Evolutionary conservation across 225 moss, liverwort and hornwort species (phyloP).

Genomic region (Bryoerythrophyllum caledonicum): DNA sequence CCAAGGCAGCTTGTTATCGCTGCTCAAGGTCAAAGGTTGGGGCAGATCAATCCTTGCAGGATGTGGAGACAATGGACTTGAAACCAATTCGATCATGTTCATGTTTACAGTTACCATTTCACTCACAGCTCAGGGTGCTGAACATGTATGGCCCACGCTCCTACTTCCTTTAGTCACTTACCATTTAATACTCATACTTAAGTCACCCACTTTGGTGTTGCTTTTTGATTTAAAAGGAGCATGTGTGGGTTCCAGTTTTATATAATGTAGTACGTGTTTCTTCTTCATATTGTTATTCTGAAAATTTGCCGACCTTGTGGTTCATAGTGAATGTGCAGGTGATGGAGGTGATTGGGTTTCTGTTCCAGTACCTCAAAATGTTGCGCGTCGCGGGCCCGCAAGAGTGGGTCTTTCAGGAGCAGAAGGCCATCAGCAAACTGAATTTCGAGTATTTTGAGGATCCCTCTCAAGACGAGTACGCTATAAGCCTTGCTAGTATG

Average conservation of each 20-base stretch:
- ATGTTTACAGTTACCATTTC: slow-evolving; percentile 62
- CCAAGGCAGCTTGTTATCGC: slow-evolving; percentile 72
- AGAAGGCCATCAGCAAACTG: slow-evolving; percentile 46
- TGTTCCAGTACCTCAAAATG: slow-evolving; percentile 65
- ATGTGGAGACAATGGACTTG: slow-evolving; percentile 74
- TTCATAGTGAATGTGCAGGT: slow-evolving; percentile 49
- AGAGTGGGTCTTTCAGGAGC: slow-evolving; percentile 61
- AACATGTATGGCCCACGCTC: slow-evolving; percentile 49
- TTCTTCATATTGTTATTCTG: slow-evolving; percentile 20
- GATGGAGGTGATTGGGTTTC: slow-evolving; percentile 68
- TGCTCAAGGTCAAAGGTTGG: slow-evolving; percentile 67
- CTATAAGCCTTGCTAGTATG: slow-evolving; percentile 54
- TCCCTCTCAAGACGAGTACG: slow-evolving; percentile 42
- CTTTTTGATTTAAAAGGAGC: not conserved
- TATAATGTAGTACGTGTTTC: slow-evolving; percentile 3
- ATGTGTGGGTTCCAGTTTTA: not conserved
- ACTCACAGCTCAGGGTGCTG: slow-evolving; percentile 61
- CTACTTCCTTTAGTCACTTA: not conserved
- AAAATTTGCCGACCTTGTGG: slow-evolving; percentile 32
- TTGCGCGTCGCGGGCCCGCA: slow-evolving; percentile 38
- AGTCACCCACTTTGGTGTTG: not conserved
- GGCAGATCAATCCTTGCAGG: slow-evolving; percentile 63
- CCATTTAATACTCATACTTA: not conserved
- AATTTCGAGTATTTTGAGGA: slow-evolving; percentile 48
- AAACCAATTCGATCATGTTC: slow-evolving; percentile 61